These are phyloP conservation scores for Epichloe baconii DNA, from an alignment of 2,329 filamentous ascomycete genomes.

Conservation along the genomic window DNA sequence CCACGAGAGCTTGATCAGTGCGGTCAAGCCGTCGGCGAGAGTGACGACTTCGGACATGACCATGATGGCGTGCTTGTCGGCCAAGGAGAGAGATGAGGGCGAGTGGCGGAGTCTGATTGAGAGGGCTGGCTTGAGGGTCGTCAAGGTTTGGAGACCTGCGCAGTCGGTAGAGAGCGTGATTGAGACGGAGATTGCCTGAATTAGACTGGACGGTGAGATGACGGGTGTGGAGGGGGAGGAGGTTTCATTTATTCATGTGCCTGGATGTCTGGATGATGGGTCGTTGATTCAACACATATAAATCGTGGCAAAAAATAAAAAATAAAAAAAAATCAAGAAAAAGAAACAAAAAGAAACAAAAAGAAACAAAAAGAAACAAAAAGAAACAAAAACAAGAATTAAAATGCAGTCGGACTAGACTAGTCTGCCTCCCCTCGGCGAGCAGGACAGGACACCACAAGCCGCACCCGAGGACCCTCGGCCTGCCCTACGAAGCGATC, in stretches of 20 bases:
- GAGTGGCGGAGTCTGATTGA: slow-evolving; percentile 18
- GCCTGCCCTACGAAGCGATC: not conserved
- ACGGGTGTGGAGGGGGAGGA: not conserved
- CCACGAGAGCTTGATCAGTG: slow-evolving; percentile 22
- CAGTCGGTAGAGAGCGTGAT: slow-evolving; percentile 18
- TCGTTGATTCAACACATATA: no score
- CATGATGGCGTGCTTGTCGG: slow-evolving; percentile 20
- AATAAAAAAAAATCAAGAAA: no score
- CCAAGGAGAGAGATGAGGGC: slow-evolving; percentile 18
- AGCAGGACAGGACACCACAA: not conserved
- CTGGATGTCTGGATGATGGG: no score
- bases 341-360: no score
- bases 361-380: no score
- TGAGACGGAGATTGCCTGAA: slow-evolving; percentile 11
- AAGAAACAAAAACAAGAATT: no score
- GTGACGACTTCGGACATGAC: slow-evolving; percentile 21
- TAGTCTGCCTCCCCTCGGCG: not conserved
- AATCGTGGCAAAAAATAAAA: no score
- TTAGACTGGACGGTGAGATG: not conserved
- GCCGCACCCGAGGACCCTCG: not conserved
- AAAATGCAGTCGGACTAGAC: no score
- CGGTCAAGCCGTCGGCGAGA: slow-evolving; percentile 14
- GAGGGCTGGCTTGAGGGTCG: slow-evolving; percentile 13
- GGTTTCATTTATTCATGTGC: no score
- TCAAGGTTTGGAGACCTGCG: slow-evolving; percentile 19